phyloP scores from a whole-genome alignment of 257 asterid species.

The Handroanthus guayacan region DNA sequence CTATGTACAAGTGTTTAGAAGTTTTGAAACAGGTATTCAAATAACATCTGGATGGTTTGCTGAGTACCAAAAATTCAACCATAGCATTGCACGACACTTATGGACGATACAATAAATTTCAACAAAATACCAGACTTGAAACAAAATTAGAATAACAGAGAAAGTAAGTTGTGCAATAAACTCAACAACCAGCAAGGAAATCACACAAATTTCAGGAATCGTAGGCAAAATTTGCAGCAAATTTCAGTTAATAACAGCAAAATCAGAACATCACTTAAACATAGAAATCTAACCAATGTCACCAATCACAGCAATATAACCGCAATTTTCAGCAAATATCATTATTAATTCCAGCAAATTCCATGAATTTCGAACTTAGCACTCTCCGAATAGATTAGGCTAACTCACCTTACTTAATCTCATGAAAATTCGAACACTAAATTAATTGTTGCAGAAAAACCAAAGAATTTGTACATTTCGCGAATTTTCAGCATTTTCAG shows the following conservation, averaged over 20 bases:
- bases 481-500: conserved; percentile 10
- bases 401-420: not conserved
- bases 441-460: not conserved
- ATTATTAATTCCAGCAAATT: not conserved
- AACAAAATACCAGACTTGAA: not conserved
- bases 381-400: conserved; percentile 7
- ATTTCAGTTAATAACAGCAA: not conserved
- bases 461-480: not conserved
- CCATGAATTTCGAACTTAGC: not conserved
- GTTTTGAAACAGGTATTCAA: not conserved
- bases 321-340: not conserved
- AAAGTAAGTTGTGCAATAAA: not conserved
- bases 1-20: not conserved
- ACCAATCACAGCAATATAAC: not conserved
- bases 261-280: not conserved
- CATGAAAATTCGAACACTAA: not conserved
- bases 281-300: not conserved
- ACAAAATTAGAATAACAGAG: not conserved
- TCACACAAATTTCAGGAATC: not conserved
- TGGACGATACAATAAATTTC: not conserved
- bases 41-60: conserved; percentile 12
- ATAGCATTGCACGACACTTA: not conserved
- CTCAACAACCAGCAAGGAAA: conserved; percentile 7
- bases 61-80: not conserved
- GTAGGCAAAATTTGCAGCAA: not conserved